Base-by-base conservation (phyloP, 208 protist species). In the Angomonas deanei region DNA sequence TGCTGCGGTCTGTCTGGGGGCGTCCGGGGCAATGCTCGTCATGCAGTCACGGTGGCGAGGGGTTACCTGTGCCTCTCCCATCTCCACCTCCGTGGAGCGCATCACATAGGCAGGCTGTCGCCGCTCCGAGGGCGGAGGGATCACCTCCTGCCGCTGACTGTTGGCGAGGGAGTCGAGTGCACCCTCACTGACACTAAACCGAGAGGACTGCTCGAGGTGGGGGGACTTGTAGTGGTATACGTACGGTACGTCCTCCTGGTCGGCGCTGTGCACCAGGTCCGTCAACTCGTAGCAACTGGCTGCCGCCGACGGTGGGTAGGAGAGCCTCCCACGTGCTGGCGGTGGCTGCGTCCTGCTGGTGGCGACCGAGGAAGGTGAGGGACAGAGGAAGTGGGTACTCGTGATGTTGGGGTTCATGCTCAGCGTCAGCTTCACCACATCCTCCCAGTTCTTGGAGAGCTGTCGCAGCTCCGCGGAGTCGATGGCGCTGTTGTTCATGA, bases 351-450 rank as follows among this genome's bases (percentile, higher is more conserved):
- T 3, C 0, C 23, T 13, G 26, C 23, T 8, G 0, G 6, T 53
- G 17, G n/a, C 50, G 49, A 1, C 36, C 46, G 34, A 56, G 4
- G 73, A 72, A n/a, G 56, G 63, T 27, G 68, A 60, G 0, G 66
- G 54, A 23, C 76, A 69, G 26, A 87, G 52, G 36, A 87, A 87
- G 17, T 67, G 56, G n/a, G 80, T 87, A 30, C 39, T 66, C 32
- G 50, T 52, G 38, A 87, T 64, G 15, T 38, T 42, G 30, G 56
- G 55, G 36, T 79, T 83, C 80, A 87, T 87, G 17, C 62, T 65
- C 27, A 87, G 48, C 2, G 80, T 81, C 17, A 87, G 76, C 31
- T 74, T 68, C 47, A 72, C 71, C 17, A 87, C 74, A 52, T 72
- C 56, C n/a, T 58, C 70, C 70, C 80, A 87, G 59, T 33, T 56